Conservation (phyloP, 176 grass and related monocot species). For the Zizania latifolia region DNA sequence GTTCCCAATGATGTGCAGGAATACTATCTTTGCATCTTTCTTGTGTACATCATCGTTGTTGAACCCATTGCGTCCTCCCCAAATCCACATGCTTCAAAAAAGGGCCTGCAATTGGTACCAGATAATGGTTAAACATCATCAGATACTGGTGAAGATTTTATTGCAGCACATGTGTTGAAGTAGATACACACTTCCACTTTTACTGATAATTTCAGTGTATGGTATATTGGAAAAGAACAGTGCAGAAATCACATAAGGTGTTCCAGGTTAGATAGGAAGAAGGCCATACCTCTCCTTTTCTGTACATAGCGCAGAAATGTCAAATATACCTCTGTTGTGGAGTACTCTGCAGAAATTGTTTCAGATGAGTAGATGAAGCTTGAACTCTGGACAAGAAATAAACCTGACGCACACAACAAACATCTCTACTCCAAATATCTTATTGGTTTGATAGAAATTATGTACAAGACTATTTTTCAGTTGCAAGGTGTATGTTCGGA, state of each 20-base stretch:
- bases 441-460: no score
- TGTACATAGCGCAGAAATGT: slow-evolving; percentile 81
- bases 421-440: background rate
- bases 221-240: background rate
- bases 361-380: background rate
- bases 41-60: slow-evolving; percentile 95
- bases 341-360: slow-evolving; percentile 55
- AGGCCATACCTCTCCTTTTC: slow-evolving; percentile 64
- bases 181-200: background rate
- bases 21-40: slow-evolving; percentile 24
- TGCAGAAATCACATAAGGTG: background rate
- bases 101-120: slow-evolving; percentile 45
- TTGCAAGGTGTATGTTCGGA: background rate
- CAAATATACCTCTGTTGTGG: slow-evolving; percentile 76
- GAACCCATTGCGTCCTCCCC: slow-evolving; percentile 69
- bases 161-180: background rate
- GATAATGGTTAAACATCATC: background rate
- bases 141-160: background rate
- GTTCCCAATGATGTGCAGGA: background rate
- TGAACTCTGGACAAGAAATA: slow-evolving; percentile 14
- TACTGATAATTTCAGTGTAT: background rate
- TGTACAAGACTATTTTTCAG: background rate
- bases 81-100: slow-evolving; percentile 83
- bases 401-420: background rate
- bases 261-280: background rate